A percentile compares a stretch with the other conserved stretches of the same genome.
Conservation (phyloP, 768 basidiomycete genomes). For the Tulasnella sp. region DNA sequence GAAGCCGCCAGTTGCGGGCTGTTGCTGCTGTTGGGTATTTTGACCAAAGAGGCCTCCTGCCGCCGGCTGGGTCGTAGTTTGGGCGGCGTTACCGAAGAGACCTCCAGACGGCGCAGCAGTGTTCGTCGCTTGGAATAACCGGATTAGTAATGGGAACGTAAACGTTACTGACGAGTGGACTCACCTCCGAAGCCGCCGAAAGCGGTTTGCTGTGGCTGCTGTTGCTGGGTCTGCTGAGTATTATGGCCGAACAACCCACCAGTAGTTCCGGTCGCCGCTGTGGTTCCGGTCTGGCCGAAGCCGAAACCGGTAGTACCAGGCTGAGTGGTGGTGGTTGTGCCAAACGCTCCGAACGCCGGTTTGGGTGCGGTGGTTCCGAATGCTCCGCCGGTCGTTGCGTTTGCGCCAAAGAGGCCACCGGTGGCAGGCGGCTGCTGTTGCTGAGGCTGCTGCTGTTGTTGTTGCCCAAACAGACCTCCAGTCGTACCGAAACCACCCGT, state of each 20-base stretch:
- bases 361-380: constrained; percentile 16
- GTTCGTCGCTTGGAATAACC: neutral
- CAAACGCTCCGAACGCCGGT: constrained; percentile 37
- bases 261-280: neutral
- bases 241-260: constrained; percentile 34
- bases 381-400: neutral
- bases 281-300: constrained; percentile 25
- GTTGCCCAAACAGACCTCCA: constrained; percentile 21
- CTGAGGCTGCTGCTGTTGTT: constrained; percentile 19
- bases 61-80: constrained; percentile 3
- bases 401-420: constrained; percentile 3
- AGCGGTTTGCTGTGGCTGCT: neutral
- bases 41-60: constrained; percentile 40
- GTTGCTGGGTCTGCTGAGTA: neutral
- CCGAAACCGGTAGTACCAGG: constrained; percentile 20
- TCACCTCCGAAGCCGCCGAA: constrained; percentile 13
- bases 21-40: constrained; percentile 37
- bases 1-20: constrained; percentile 33
- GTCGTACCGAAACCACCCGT: neutral
- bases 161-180: neutral
- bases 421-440: constrained; percentile 15
- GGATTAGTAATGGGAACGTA: neutral
- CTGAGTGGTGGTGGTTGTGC: constrained; percentile 11
- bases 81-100: neutral
- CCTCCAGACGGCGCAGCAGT: neutral